Base-by-base conservation (phyloP, 2,329 filamentous ascomycete species). In the Sporothrix sp. region DNA sequence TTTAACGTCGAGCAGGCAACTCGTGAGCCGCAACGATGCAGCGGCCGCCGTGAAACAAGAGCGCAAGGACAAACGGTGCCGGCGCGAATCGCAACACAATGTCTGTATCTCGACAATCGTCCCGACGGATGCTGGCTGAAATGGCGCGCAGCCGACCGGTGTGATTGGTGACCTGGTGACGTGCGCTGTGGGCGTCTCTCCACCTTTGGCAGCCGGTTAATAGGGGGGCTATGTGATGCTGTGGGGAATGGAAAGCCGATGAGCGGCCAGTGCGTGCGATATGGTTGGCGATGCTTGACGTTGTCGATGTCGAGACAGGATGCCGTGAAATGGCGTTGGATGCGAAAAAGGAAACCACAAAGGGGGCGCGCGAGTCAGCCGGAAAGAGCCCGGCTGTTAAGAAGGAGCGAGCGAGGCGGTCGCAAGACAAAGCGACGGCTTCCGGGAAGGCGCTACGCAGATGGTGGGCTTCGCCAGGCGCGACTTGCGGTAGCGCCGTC, bases 141-240 rank as follows among this genome's bases (percentile, higher is more conserved):
- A 28, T 5, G 6, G 25, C 6, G 25, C 25, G 25, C 25, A 28
- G 10, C 10, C 25, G 40, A 44, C 40, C 40, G 9, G 42, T 44
- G 18, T 45, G 42, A 45, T 45, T 45, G 49, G 49, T 42, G 49
- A 51, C 28, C 42, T 28, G 40, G 40, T 51, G 49, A 51, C 49
- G 49, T 51, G 49, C 40, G 48, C 27, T 50, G 47, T 32, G 37
- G 48, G 18, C 14, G 39, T 33, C 39, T 50, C 48, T 50, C 48
- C 48, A 50, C 48, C 33, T 23, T 36, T 1, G 37, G 40, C 25
- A 25, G 27, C 39, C n/a, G n/a, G n/a, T n/a, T n/a, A 23, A 42
- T 21, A 32, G 14, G 40, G 27, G 37, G 16, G 36, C 18, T 10
- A 8, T 38, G 11, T 14, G 23, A 18, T 18, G 25, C n/a, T 28